A percentile compares a stretch with the other conserved stretches of the same genome.
Conservation (phyloP, 2,329 filamentous ascomycete genomes). For the Ambrosiella cleistominuta region DNA sequence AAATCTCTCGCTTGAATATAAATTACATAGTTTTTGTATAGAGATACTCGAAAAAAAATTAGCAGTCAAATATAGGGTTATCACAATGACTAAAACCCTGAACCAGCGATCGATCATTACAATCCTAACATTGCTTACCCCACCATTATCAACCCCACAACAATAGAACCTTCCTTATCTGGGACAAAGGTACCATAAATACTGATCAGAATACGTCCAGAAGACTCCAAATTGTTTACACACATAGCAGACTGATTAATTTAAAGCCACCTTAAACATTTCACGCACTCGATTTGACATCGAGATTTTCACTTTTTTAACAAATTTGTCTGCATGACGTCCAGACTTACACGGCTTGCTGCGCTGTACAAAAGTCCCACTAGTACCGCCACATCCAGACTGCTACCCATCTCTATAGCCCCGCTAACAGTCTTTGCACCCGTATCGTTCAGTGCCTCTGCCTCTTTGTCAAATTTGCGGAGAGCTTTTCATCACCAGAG, state of each 20-base stretch:
- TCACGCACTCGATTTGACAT: neutral
- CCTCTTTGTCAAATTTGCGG: neutral
- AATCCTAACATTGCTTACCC: neutral
- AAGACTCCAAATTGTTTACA: too few species aligned
- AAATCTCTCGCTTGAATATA: too few species aligned
- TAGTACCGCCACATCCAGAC: neutral
- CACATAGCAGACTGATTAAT: too few species aligned
- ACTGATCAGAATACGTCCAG: too few species aligned
- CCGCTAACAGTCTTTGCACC: neutral
- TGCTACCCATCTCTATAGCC: neutral
- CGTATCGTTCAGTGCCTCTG: neutral
- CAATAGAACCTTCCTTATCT: neutral
- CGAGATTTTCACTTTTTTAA: neutral
- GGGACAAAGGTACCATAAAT: neutral
- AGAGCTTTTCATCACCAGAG: neutral
- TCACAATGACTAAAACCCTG: neutral
- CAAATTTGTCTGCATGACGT: neutral
- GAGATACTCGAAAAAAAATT: neutral
- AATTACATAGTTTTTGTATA: too few species aligned
- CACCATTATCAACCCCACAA: neutral
- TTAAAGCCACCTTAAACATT: neutral
- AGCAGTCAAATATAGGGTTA: neutral
- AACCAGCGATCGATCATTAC: neutral
- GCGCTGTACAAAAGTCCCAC: slow-evolving; percentile 1
- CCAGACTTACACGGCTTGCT: neutral